Percentiles rank a stretch among this genome's conserved stretches.
Conservation (phyloP, 2,329 filamentous ascomycete species). For the Hypomyces perniciosus region DNA sequence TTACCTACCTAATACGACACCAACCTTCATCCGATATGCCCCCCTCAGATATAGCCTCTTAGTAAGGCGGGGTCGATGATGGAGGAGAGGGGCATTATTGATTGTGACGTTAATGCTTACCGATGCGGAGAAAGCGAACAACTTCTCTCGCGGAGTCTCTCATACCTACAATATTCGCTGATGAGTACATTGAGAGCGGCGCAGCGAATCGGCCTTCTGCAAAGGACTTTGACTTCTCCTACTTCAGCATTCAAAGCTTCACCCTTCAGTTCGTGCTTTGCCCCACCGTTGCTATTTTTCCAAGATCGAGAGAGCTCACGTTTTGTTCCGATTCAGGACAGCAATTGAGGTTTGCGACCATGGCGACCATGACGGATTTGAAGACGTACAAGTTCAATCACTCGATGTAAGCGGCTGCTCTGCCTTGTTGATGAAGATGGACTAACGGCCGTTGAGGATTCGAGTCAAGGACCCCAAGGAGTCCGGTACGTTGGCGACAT, state of each 20-base stretch:
- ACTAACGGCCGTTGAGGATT: conserved; percentile 52
- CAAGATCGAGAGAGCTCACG: conserved; percentile 1
- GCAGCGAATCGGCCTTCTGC: conserved; percentile 6
- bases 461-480: conserved; percentile 90
- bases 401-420: conserved; percentile 59
- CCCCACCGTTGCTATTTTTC: neutral
- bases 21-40: too few relatives aligned
- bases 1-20: too few relatives aligned
- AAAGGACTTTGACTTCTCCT: neutral
- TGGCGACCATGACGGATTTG: conserved; percentile 66
- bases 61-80: conserved; percentile 22
- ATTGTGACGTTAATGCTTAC: neutral
- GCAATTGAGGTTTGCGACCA: conserved; percentile 37
- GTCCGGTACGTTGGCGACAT: conserved; percentile 49
- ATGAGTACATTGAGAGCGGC: conserved; percentile 12
- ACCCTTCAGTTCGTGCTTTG: neutral
- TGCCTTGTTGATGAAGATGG: neutral
- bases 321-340: neutral
- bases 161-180: neutral
- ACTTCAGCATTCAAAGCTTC: neutral
- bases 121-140: neutral
- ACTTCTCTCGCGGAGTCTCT: neutral
- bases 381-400: conserved; percentile 81
- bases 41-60: neutral
- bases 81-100: neutral